Conservation (phyloP, 192 early-diverging fungal genomes). For the Rhizoclosmatium sp. region DNA sequence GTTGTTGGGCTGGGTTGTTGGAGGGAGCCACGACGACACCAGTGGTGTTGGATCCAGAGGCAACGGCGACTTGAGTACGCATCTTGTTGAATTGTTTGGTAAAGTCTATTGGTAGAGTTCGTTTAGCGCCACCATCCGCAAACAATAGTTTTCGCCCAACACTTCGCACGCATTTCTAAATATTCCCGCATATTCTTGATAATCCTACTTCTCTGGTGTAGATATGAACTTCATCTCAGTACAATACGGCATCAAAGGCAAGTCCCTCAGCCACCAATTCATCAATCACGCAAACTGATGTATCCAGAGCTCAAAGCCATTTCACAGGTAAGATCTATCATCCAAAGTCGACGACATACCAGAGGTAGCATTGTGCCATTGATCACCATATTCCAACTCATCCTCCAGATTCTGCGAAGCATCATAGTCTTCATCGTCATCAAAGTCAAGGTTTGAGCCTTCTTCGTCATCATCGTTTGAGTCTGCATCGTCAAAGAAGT, state of each 20-base stretch:
- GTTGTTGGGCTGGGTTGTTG: constrained; percentile 23
- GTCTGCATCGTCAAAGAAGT: constrained; percentile 15
- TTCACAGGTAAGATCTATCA: too few relatives aligned
- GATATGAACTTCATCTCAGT: too few relatives aligned
- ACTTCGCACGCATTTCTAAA: too few relatives aligned
- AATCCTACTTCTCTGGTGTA: too few relatives aligned
- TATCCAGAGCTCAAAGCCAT: too few relatives aligned
- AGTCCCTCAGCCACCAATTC: too few relatives aligned
- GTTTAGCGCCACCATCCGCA: too few relatives aligned
- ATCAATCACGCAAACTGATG: too few relatives aligned
- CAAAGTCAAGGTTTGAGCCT: constrained; percentile 1
- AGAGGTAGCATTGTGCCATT: constrained; percentile 80
- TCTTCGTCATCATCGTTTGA: constrained; percentile 3
- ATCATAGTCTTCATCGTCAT: constrained; percentile 61
- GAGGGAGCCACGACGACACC: constrained; percentile 38
- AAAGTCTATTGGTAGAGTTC: constrained; percentile 67
- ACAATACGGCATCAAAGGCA: too few relatives aligned
- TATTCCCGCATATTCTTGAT: too few relatives aligned
- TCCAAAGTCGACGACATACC: constrained; percentile 42
- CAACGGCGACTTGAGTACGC: constrained; percentile 64
- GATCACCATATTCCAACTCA: constrained; percentile 75
- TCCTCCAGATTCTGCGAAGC: constrained; percentile 65
- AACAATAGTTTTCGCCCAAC: too few relatives aligned
- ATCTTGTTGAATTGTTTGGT: constrained; percentile 93
- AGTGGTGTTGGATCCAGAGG: constrained; percentile 39